A percentile compares a stretch with the other conserved stretches of the same genome.
phyloP scores from a whole-genome alignment of 768 basidiomycete species.

The Chalciporus piperatus region DNA sequence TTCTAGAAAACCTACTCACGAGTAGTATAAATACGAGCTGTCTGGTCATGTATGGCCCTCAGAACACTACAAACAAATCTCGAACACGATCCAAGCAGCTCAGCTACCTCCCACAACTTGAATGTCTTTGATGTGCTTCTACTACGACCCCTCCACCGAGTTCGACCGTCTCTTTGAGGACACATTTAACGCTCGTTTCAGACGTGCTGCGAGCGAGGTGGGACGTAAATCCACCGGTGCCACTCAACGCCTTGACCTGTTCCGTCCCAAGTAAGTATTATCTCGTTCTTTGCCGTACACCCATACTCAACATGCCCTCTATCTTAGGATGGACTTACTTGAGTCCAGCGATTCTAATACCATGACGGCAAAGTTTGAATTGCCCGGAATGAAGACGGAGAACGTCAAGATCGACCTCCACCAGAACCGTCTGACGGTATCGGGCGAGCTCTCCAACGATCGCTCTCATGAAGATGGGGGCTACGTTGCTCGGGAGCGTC shows the following conservation, averaged over 20 bases:
- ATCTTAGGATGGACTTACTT: constrained; percentile 43
- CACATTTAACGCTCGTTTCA: constrained; percentile 19
- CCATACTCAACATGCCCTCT: not conserved
- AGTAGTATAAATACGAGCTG: no score
- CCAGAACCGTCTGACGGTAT: constrained; percentile 43
- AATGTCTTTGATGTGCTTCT: constrained; percentile 26
- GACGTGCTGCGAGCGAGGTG: not conserved
- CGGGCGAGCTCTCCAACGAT: constrained; percentile 39
- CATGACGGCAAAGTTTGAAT: constrained; percentile 51
- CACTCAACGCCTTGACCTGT: constrained; percentile 1
- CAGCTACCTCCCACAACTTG: constrained; percentile 22
- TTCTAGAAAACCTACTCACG: not conserved
- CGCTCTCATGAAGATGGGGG: constrained; percentile 36
- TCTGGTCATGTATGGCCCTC: not conserved
- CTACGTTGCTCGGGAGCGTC: constrained; percentile 43
- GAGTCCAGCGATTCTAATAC: constrained; percentile 38
- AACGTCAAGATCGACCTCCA: constrained; percentile 46
- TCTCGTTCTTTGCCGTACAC: no score
- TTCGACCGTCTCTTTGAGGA: constrained; percentile 45
- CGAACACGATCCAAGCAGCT: no score
- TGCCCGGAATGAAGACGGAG: constrained; percentile 50
- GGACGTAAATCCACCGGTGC: no score
- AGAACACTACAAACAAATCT: not conserved
- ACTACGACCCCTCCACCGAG: constrained; percentile 41
- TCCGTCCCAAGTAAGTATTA: constrained; percentile 21